Base-by-base conservation (phyloP, 257 asterid genomes). In the Jaltomata sinuosa region DNA sequence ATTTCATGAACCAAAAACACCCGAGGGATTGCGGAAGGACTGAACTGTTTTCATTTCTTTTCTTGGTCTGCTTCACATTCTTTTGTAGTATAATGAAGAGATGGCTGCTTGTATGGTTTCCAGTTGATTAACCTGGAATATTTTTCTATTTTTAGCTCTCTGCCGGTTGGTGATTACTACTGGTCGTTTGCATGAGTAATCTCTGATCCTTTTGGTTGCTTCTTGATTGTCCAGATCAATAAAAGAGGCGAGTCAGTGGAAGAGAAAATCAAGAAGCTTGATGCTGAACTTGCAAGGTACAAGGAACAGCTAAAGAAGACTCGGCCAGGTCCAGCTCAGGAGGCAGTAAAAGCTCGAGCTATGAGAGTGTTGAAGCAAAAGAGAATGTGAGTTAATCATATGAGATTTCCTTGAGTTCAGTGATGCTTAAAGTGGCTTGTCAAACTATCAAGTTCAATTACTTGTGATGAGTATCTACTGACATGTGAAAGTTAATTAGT, bases 271-370 rank as follows among this genome's bases (percentile, higher is more conserved):
- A 81, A 81, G 59, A 81, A 61, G 77, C 84, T 83, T 16, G 85
- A 83, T 38, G 29, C 59, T 71, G 85, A 83, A 83, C 85, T 68
- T 36, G 27, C 78, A 47, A 83, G 72, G 31, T 83, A 74, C 82
- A 83, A 74, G 65, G 85, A 83, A n/a, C 85, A 83, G 76, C 50
- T 83, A 22, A 83, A 83, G 85, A 83, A 36, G 53, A 83, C 82
- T 38, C 81, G 85, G 22, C 82, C 82, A 15, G 85, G 85, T 38
- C 85, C 85, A 52, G 85, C 85, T 22, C 85, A 69, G 79, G 85
- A 83, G 34, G 85, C 81, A 71, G 49, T 83, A 61, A 83, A 83
- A 53, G 82, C 85, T 83, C 85, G 85, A 83, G 85, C 85, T 11
- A 83, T 83, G 85, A 52, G 85, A 38, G 55, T 83, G 31, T 34